These are phyloP conservation scores for Pichia terricola DNA, from an alignment of 1,139 yeast genomes.

Conservation along the genomic window DNA sequence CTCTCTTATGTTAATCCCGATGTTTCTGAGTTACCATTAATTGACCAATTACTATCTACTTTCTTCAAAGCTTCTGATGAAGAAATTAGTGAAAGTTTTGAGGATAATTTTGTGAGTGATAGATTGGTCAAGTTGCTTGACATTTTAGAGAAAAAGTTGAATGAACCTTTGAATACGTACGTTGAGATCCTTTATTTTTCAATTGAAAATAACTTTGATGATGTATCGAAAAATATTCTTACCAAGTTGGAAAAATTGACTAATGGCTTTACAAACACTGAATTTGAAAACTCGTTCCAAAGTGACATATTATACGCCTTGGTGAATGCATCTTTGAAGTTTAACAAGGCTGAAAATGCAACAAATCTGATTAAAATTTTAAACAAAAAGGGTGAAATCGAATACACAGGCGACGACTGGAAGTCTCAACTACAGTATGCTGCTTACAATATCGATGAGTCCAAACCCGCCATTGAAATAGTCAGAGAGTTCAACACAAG, in stretches of 20 bases:
- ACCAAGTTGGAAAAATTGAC: conserved; percentile 16
- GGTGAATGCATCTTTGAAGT: conserved; percentile 19
- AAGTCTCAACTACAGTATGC: conserved; percentile 18
- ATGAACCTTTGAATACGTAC: conserved; percentile 16
- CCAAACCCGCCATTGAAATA: conserved; percentile 10
- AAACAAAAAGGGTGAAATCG: conserved; percentile 5
- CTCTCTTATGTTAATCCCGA: conserved; percentile 9
- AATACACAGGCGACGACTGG: conserved; percentile 20
- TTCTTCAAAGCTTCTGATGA: conserved; percentile 23
- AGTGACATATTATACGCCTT: conserved; percentile 22
- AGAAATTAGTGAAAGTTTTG: conserved; percentile 21
- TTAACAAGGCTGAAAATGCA: conserved; percentile 10
- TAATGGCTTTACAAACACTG: conserved; percentile 8
- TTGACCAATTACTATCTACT: conserved; percentile 11
- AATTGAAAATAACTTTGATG: conserved; percentile 19
- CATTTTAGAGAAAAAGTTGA: conserved; percentile 13
- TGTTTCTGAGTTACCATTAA: conserved; percentile 4
- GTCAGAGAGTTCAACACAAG: conserved; percentile 11
- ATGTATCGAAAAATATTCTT: conserved; percentile 16
- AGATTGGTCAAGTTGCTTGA: conserved; percentile 14
- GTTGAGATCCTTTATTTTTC: conserved; percentile 23
- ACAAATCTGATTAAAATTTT: conserved; percentile 12
- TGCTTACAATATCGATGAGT: conserved; percentile 8
- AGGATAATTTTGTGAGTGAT: conserved; percentile 18
- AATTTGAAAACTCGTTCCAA: conserved; percentile 6